Base-by-base conservation (phyloP, 495 filamentous ascomycete species). In the Penicillium salamii region DNA sequence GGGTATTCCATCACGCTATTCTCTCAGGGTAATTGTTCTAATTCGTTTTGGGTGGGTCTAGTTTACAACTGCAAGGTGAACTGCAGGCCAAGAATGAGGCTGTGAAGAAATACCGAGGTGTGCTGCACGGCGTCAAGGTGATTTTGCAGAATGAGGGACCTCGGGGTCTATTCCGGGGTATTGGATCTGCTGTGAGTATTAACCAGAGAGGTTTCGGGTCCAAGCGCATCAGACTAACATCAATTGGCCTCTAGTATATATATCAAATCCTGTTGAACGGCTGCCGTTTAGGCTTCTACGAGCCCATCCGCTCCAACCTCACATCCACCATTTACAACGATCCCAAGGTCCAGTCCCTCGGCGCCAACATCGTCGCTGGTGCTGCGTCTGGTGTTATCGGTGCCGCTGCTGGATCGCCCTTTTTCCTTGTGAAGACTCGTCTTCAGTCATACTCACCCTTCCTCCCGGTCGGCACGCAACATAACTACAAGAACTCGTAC, bases 341-440 rank as follows among this genome's bases (percentile, higher is more conserved):
- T 65, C 57, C 81, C 7, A 75, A 73, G 7, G 78, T 83, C 17
- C 93, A 98, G 64, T 92, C 84, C 52, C 75, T 97, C 40, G 86
- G 82, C 14, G 80, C 95, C 70, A 99, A 99, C 67, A 87, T 99
- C 73, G 86, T 97, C 60, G 83, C 87, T 36, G 93, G 93, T 52
- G 93, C 93, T 6, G 68, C 81, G 3, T 92, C 88, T 6, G 93
- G 93, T 49, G 85, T 97, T 35, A 77, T 97, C 33, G 93, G 93
- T 47, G 93, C 93, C 5, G 87, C 87, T 7, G 87, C 86, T 12
- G 93, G 91, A 17, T 96, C 90, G 20, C 95, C 93, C 1, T 97
- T 99, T 67, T 99, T 97, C 75, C 79, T 99, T n/a, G 87, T 96
- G 63, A 99, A 99, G 75, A 99, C 93, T 7, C 83, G 93, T 12